These are phyloP conservation scores for Lepidium sativum DNA, from an alignment of 345 rosid genomes.

Conservation along the genomic window DNA sequence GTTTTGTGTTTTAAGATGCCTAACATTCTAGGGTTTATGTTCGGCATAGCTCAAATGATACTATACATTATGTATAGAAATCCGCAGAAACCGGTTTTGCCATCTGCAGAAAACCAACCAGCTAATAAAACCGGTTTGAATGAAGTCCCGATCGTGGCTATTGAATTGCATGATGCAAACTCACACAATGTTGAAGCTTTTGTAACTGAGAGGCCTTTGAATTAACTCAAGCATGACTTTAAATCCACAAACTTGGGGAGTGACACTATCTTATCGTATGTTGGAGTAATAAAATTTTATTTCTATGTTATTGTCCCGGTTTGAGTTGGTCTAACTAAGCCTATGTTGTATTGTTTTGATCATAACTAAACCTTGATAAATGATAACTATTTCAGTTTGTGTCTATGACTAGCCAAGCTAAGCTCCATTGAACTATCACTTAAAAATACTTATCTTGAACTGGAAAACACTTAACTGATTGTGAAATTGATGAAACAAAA, in stretches of 20 bases:
- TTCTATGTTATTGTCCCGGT: not conserved
- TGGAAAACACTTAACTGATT: too few relatives aligned
- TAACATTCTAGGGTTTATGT: conserved; percentile 18
- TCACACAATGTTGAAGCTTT: conserved; percentile 10
- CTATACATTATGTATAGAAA: conserved; percentile 55
- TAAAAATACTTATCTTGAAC: not conserved
- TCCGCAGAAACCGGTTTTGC: conserved; percentile 14
- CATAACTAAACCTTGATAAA: not conserved
- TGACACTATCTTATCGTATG: not conserved
- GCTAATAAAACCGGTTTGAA: not conserved
- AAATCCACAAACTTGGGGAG: not conserved
- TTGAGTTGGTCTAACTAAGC: not conserved
- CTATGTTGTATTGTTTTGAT: conserved; percentile 1
- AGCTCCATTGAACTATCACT: not conserved
- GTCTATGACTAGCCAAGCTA: not conserved
- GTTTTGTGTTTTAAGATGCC: conserved; percentile 9
- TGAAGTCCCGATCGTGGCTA: conserved; percentile 8
- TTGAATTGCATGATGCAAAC: conserved; percentile 3
- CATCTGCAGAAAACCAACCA: conserved; percentile 7
- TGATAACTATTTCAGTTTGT: not conserved
- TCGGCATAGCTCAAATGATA: conserved; percentile 65
- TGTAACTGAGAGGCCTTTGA: not conserved
- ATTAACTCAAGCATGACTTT: not conserved
- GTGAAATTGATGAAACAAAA: not conserved
- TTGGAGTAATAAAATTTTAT: not conserved